Evolutionary conservation across 306 rosid species (phyloP).

Genomic region (Erythrophleum fordii): DNA sequence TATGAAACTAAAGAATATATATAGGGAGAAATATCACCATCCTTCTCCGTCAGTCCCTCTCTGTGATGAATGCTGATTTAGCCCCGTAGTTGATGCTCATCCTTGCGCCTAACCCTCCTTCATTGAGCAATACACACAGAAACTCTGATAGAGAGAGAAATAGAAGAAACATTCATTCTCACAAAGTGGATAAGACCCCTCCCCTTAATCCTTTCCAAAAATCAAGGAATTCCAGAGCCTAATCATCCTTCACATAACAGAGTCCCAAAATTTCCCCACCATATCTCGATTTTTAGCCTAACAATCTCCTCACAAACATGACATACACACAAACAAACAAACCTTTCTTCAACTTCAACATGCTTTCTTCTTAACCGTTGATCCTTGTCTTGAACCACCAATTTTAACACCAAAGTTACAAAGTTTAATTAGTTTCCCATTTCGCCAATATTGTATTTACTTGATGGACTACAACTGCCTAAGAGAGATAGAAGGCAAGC

Average conservation of each 20-base stretch:
- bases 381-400: slow-evolving; percentile 22
- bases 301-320: too few species aligned
- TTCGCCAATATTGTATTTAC: slow-evolving; percentile 34
- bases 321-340: too few species aligned
- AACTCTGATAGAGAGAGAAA: slow-evolving; percentile 4
- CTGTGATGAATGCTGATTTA: slow-evolving; percentile 65
- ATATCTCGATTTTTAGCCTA: background rate
- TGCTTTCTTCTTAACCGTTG: background rate
- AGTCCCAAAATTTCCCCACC: slow-evolving; percentile 1
- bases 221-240: slow-evolving; percentile 38
- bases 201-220: slow-evolving; percentile 58
- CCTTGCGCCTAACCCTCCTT: slow-evolving; percentile 66
- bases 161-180: slow-evolving; percentile 43
- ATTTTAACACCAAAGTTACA: background rate
- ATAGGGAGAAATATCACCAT: slow-evolving; percentile 51
- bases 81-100: slow-evolving; percentile 69
- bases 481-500: slow-evolving; percentile 74
- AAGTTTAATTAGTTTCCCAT: background rate
- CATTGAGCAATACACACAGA: slow-evolving; percentile 46
- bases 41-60: slow-evolving; percentile 52
- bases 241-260: slow-evolving; percentile 8
- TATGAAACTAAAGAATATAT: slow-evolving; percentile 45
- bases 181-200: slow-evolving; percentile 48
- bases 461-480: slow-evolving; percentile 48
- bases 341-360: background rate